Evolutionary conservation across 306 rosid species (phyloP), one percentile per base, ranked within the genome.

Genomic region (Medicago ruthenica): DNA sequence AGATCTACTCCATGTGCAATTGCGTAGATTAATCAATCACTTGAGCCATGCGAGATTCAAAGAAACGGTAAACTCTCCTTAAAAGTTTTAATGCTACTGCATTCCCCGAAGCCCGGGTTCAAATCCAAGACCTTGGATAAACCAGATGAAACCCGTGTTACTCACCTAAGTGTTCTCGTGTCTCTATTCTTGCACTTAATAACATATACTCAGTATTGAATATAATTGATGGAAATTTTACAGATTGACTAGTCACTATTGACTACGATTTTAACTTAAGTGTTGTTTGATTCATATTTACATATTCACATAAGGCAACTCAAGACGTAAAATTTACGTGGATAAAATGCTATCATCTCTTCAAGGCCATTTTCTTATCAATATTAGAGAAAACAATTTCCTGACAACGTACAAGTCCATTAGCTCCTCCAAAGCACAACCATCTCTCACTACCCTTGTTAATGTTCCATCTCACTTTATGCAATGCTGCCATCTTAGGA

Each of bases 381-480:
- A 61, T 15, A 7, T 83, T 59, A 15, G 91, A 83, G 68, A 83
- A 74, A 71, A 80, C 84, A 81, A 95, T 89, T 84, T 90, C 88
- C 71, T 90, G 93, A 77, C 97, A 95, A 16, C 99, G 97, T 37
- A 95, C 84, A 42, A 95, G 7, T 67, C 99, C 97, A 21, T 87
- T 86, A 5, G 93, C 99, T 61, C 97, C 97, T 40, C 97, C 99
- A 61, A 73, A 89, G 84, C 93, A 89, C 86, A 92, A 44, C 99
- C 99, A 92, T 86, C 79, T 90, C 79, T 95, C 99, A 79, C 97
- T 86, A 37, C 97, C 99, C 61, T 80, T 77, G 85, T 95, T 95
- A 96, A 85, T 86, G 86, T 92, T 95, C 99, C 97, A 92, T 81
- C 97, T 90, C 81, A 95, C 90, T 78, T 83, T 80, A 75, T 88